Evolutionary conservation across 1,139 yeast genomes (phyloP).

Genomic region (Zygoascus sp.): DNA sequence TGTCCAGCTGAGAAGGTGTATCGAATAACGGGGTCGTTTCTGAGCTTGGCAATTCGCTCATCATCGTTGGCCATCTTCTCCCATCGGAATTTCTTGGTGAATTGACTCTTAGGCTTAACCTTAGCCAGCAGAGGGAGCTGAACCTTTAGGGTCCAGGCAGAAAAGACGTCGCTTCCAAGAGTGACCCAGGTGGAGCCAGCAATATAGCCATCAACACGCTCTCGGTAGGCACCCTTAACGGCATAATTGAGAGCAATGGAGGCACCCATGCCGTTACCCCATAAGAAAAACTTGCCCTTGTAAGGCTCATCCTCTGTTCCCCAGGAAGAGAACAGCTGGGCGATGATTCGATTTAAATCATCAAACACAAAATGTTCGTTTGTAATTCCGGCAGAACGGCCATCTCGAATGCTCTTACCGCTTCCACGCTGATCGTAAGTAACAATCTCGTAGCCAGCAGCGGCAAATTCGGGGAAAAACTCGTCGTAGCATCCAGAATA

Average conservation of each 20-base stretch:
- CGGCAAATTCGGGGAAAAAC: constrained; percentile 54
- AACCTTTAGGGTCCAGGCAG: constrained; percentile 45
- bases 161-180: constrained; percentile 53
- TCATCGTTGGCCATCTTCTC: constrained; percentile 55
- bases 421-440: constrained; percentile 87
- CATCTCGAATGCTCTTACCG: constrained; percentile 59
- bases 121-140: constrained; percentile 48
- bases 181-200: constrained; percentile 65
- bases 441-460: constrained; percentile 65
- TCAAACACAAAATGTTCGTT: constrained; percentile 58
- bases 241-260: constrained; percentile 74
- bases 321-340: constrained; percentile 6
- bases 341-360: constrained; percentile 66
- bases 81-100: constrained; percentile 53
- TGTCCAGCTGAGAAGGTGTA: constrained; percentile 47
- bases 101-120: constrained; percentile 49
- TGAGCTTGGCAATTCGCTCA: constrained; percentile 24
- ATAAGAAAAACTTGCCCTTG: constrained; percentile 44
- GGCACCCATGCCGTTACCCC: constrained; percentile 98
- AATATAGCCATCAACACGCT: constrained; percentile 51
- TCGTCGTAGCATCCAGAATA: constrained; percentile 41
- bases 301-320: constrained; percentile 10
- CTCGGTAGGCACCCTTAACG: constrained; percentile 55
- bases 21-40: constrained; percentile 33
- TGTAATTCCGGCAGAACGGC: constrained; percentile 55